phyloP scores from a whole-genome alignment of 176 grass and related monocot genomes.

The Musa troglodytarum region DNA sequence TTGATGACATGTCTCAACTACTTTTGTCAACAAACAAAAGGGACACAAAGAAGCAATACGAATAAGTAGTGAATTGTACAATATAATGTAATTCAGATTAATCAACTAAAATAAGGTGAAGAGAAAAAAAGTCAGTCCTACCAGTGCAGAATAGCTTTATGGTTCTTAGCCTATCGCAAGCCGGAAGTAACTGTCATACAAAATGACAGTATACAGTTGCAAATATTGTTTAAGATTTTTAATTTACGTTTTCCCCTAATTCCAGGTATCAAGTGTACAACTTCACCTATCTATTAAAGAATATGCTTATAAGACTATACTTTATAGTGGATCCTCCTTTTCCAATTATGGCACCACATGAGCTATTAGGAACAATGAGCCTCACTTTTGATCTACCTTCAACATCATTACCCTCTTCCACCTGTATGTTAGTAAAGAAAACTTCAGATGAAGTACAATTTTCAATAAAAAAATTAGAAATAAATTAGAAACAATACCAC shows the following conservation, averaged over 20 bases:
- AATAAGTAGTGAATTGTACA: too few relatives aligned
- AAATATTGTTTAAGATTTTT: conserved; percentile 7
- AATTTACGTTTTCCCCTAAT: background rate
- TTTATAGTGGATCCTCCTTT: conserved; percentile 97
- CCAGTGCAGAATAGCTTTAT: background rate
- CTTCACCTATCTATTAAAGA: background rate
- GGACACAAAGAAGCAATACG: too few relatives aligned
- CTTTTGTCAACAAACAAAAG: too few relatives aligned
- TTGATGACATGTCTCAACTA: background rate
- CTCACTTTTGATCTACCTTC: conserved; percentile 82
- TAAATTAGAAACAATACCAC: conserved; percentile 40
- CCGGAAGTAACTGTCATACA: background rate
- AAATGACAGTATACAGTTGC: background rate
- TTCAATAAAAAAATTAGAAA: background rate
- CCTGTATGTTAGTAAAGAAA: conserved; percentile 36
- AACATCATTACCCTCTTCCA: conserved; percentile 75
- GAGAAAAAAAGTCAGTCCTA: too few relatives aligned
- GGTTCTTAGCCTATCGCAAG: background rate
- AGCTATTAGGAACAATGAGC: conserved; percentile 91
- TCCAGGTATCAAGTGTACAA: conserved; percentile 7
- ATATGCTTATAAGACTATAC: conserved; percentile 32
- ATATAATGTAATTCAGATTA: too few relatives aligned
- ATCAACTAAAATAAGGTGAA: too few relatives aligned
- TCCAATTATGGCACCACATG: conserved; percentile 96
- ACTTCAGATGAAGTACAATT: background rate